Conservation (phyloP, 352 stramenopile genomes). For the Globisporangium iwayamae region DNA sequence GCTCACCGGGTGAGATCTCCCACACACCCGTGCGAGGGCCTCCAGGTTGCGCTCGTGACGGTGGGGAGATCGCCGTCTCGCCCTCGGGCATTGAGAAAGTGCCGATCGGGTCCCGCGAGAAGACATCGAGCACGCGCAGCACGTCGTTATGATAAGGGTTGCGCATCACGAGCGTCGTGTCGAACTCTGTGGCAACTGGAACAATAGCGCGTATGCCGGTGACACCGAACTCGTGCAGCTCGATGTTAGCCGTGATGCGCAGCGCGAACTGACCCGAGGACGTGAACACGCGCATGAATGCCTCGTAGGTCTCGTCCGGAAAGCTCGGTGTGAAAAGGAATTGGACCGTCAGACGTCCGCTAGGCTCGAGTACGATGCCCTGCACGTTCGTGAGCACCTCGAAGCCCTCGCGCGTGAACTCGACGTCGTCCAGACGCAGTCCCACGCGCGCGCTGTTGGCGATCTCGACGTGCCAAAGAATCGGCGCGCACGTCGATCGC, state of each 20-base stretch:
- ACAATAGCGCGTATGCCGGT: constrained; percentile 25
- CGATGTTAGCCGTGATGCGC: constrained; percentile 28
- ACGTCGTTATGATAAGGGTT: constrained; percentile 34
- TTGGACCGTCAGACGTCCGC: constrained; percentile 29
- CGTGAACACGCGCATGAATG: constrained; percentile 40
- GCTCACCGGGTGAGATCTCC: constrained; percentile 31
- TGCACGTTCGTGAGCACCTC: constrained; percentile 33
- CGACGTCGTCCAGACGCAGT: constrained; percentile 33
- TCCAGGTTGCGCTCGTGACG: not conserved
- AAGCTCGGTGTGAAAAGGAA: constrained; percentile 36
- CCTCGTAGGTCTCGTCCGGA: constrained; percentile 19
- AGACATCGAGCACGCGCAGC: constrained; percentile 50
- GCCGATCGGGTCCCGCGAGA: constrained; percentile 34
- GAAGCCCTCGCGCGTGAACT: constrained; percentile 44
- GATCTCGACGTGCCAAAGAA: constrained; percentile 28
- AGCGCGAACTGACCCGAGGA: constrained; percentile 46
- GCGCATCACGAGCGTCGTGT: constrained; percentile 30
- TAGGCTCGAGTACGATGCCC: constrained; percentile 31
- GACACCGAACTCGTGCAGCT: constrained; percentile 29
- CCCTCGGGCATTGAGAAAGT: constrained; percentile 17
- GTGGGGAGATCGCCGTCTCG: constrained; percentile 1
- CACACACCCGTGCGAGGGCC: constrained; percentile 21
- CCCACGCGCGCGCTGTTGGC: constrained; percentile 31
- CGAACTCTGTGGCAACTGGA: constrained; percentile 28
- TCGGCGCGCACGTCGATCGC: constrained; percentile 30